These are phyloP conservation scores for Chlorella variabilis DNA, from an alignment of 163 green algal species.

Conservation along the genomic window DNA sequence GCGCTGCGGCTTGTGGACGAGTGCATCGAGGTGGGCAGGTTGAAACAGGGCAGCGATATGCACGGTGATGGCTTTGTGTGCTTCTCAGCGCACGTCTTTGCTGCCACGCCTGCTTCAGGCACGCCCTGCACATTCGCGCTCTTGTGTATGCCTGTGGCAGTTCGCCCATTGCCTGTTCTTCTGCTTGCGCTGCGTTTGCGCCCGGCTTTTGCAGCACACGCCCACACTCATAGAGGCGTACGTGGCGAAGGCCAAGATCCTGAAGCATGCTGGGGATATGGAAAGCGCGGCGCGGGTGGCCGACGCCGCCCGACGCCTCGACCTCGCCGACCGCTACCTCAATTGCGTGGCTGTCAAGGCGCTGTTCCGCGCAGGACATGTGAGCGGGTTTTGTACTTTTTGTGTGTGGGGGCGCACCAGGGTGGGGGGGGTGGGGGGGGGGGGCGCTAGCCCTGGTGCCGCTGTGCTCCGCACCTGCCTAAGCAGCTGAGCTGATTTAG, in stretches of 20 bases:
- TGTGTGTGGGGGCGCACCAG: too few relatives aligned
- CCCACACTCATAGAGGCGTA: conserved; percentile 83
- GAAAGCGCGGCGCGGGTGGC: conserved; percentile 74
- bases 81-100: too few relatives aligned
- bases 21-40: conserved; percentile 60
- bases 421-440: too few relatives aligned
- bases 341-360: conserved; percentile 90
- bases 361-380: conserved; percentile 78
- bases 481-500: too few relatives aligned
- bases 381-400: too few relatives aligned
- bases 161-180: too few relatives aligned
- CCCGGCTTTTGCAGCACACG: conserved; percentile 53
- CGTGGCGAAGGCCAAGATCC: conserved; percentile 63
- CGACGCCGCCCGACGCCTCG: conserved; percentile 81
- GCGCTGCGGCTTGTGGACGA: conserved; percentile 79
- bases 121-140: too few relatives aligned
- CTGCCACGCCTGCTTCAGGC: too few relatives aligned
- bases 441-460: too few relatives aligned
- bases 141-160: too few relatives aligned
- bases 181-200: too few relatives aligned
- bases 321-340: conserved; percentile 95
- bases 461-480: too few relatives aligned
- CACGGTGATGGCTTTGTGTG: neutral
- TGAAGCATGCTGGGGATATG: conserved; percentile 84
- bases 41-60: neutral